Evolutionary conservation across 208 protist genomes (phyloP), one percentile per base, ranked within the genome.

Genomic region (Leishmania martiniquensis): DNA sequence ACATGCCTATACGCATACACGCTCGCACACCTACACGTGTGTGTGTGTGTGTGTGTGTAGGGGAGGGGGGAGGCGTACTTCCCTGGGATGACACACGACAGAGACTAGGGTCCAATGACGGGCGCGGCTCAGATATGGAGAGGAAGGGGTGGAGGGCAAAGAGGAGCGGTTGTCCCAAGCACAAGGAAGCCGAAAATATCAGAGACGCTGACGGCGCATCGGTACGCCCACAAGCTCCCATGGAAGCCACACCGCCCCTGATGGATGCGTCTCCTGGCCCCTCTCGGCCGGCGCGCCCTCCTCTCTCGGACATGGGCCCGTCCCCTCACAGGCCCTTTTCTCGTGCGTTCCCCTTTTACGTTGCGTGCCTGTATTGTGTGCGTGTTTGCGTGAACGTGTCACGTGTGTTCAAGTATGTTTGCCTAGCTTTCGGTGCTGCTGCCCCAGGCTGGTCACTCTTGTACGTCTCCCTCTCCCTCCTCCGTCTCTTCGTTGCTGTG

Each of bases 281-380:
- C 29, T 63, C 12, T 63, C 12, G 66, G 47, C 49, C 65, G 32
- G 29, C 29, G 12, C 20, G 15, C 20, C 29, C 29, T 10, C 20
- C 57, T 39, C 57, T 57, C 49, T 52, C 32, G 22, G n/a, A n/a
- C n/a, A 17, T 68, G 47, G 66, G 55, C 4, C 42, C n/a, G 55
- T 71, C 32, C 71, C 59, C 55, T 45, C 22, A 17, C 9, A 34
- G 15, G 22, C 1, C 71, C 49, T 63, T 59, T 80, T 17, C 70
- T 88, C 68, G 47, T 83, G 45, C 32, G 75, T 72, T 78, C 55
- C n/a, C 10, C 63, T 7, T 45, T 39, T 68, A 29, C 20, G 10
- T 29, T 39, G 63, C 37, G 63, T 68, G 34, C 2, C 1, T 67
- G 2, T 2, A 12, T 34, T 22, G 25, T 71, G 44, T 51, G n/a